Evolutionary conservation across 495 filamentous ascomycete species (phyloP), one percentile per base, ranked within the genome.

Genomic region (Penicillium goetzii): DNA sequence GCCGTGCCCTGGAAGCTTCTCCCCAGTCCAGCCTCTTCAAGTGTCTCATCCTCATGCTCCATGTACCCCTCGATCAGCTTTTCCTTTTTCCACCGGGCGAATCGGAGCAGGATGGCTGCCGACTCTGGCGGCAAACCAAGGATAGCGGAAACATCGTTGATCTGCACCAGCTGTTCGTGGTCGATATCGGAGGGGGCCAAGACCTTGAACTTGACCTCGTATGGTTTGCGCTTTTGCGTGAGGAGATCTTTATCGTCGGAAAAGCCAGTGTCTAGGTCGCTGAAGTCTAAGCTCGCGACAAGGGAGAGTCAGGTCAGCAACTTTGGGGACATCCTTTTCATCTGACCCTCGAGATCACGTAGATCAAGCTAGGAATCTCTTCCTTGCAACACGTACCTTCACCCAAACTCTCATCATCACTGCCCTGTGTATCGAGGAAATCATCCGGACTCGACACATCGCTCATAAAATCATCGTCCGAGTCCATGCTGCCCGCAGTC

Each of bases 381-480:
- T 30, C 14, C 28, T 34, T 11, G 17, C 15, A 12, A n/a, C 36
- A 77, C 87, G 55, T 74, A 95, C 93, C 92, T 76, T 85, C 91
- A 32, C 87, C 92, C 52, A 95, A 83, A 68, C 92, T 83, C 77
- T 86, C 87, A 71, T 91, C 88, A 28, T 93, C 92, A 70, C 88
- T 92, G 30, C 91, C 91, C 65, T 92, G 80, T 17, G 72, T 77
- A 38, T 77, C 83, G 28, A 80, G 83, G 54, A 93, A 88, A 55
- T 86, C 85, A 71, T 92, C 92, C 54, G 89, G 87, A 72, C 90
- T 96, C 17, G 91, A 93, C 66, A 88, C 82, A 61, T 88, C 88
- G 56, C 91, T 96, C 84, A 96, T 91, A 73, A 94, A 93, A 65
- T 98, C 95, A 73, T 98, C 94, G 66, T 98, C 95, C 14, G 95